A percentile compares a stretch with the other conserved stretches of the same genome.
phyloP scores from a whole-genome alignment of 139 green algal genomes.

The Coelastrella sp. region DNA sequence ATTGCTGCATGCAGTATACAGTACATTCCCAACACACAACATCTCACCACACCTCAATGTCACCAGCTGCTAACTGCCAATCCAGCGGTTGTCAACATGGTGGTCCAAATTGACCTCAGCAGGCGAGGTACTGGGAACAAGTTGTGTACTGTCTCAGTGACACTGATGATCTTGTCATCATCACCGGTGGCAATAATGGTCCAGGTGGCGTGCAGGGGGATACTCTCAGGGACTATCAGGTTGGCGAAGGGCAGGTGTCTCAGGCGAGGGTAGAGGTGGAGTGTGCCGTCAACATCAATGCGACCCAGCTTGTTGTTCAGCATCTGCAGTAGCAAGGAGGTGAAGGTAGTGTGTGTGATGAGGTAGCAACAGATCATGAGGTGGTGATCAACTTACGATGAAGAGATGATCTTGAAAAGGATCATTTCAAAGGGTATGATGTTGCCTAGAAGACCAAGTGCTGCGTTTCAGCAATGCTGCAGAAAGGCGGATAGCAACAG shows the following conservation, averaged over 20 bases:
- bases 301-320: constrained; percentile 27
- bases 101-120: constrained; percentile 27
- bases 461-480: no score
- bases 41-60: not conserved
- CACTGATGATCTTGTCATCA: constrained; percentile 38
- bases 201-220: constrained; percentile 29
- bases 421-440: no score
- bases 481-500: no score
- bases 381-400: no score
- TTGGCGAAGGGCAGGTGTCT: not conserved
- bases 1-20: no score
- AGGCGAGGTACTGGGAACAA: constrained; percentile 3
- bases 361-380: no score
- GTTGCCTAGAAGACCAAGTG: no score
- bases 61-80: constrained; percentile 29
- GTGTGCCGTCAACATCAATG: constrained; percentile 27
- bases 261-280: constrained; percentile 26
- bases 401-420: no score
- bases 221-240: not conserved
- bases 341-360: not conserved
- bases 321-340: not conserved
- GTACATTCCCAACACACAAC: no score
- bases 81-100: constrained; percentile 22
- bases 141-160: constrained; percentile 37
- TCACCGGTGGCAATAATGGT: constrained; percentile 33